Conservation (phyloP, 805 yeast species). For the Saccharomyces eubayanus region DNA sequence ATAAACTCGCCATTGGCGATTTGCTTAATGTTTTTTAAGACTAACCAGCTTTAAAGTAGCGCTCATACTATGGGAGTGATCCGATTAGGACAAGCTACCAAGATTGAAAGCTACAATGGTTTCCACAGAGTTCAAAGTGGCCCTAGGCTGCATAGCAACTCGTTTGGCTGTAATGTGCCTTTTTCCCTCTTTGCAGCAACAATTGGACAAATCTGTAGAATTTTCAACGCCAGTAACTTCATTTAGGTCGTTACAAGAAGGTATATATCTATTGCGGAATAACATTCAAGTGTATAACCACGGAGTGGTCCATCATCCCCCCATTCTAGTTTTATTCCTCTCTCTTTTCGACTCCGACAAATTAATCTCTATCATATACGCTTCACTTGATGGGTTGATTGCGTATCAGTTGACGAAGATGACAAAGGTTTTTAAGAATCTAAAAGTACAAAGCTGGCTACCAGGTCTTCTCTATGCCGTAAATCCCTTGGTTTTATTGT, state of each 20-base stretch:
- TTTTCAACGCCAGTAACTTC: conserved; percentile 32
- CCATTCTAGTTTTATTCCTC: conserved; percentile 48
- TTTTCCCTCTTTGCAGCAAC: conserved; percentile 22
- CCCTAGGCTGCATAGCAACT: conserved; percentile 12
- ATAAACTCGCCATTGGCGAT: background rate
- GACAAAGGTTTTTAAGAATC: conserved; percentile 27
- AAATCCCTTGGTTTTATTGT: conserved; percentile 71
- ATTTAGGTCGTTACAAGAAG: conserved; percentile 49
- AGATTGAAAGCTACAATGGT: background rate
- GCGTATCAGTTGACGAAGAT: conserved; percentile 47
- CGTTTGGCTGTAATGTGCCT: conserved; percentile 14
- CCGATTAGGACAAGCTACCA: background rate
- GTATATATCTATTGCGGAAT: conserved; percentile 50
- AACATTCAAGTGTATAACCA: conserved; percentile 68
- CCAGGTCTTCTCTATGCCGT: conserved; percentile 60
- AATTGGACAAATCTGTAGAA: conserved; percentile 27
- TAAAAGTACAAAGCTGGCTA: conserved; percentile 27
- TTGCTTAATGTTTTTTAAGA: background rate
- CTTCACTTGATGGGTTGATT: conserved; percentile 50
- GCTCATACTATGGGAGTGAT: background rate
- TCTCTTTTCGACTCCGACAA: conserved; percentile 5
- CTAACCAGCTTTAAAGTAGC: background rate
- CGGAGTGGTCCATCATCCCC: conserved; percentile 81
- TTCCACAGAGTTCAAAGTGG: conserved; percentile 1
- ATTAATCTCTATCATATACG: conserved; percentile 30